Conservation (phyloP, 2,329 filamentous ascomycete species). For the Calonectria montana region DNA sequence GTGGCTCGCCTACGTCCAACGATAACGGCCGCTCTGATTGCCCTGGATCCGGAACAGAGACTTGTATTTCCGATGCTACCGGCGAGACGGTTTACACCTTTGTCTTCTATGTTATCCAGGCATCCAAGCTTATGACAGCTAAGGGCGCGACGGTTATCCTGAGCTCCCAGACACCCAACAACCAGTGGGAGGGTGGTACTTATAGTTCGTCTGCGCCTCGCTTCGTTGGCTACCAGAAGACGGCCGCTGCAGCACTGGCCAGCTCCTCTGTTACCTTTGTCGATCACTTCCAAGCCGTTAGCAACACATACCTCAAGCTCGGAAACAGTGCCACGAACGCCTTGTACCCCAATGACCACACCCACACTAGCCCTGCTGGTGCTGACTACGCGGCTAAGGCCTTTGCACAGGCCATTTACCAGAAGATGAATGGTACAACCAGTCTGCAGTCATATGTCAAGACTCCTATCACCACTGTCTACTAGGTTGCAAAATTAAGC, state of each 20-base stretch:
- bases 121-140: constrained; percentile 61
- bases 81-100: constrained; percentile 69
- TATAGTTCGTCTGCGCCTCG: constrained; percentile 60
- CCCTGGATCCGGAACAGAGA: constrained; percentile 62
- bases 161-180: constrained; percentile 65
- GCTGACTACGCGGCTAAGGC: constrained; percentile 66
- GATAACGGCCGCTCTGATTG: constrained; percentile 75
- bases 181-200: constrained; percentile 68
- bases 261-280: constrained; percentile 63
- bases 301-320: constrained; percentile 62
- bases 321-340: constrained; percentile 62
- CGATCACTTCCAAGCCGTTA: constrained; percentile 70
- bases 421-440: constrained; percentile 45
- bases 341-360: constrained; percentile 70
- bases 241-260: constrained; percentile 50
- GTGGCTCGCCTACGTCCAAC: constrained; percentile 61
- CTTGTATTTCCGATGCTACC: constrained; percentile 52
- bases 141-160: constrained; percentile 73
- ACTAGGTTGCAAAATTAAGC: constrained; percentile 17
- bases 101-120: constrained; percentile 69
- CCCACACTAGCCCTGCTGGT: constrained; percentile 67
- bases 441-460: constrained; percentile 41
- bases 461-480: constrained; percentile 39
- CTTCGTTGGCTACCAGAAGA: constrained; percentile 67
- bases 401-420: constrained; percentile 56